Evolutionary conservation across 2,329 filamentous ascomycete genomes (phyloP).

Genomic region (Diaporthe citri): DNA sequence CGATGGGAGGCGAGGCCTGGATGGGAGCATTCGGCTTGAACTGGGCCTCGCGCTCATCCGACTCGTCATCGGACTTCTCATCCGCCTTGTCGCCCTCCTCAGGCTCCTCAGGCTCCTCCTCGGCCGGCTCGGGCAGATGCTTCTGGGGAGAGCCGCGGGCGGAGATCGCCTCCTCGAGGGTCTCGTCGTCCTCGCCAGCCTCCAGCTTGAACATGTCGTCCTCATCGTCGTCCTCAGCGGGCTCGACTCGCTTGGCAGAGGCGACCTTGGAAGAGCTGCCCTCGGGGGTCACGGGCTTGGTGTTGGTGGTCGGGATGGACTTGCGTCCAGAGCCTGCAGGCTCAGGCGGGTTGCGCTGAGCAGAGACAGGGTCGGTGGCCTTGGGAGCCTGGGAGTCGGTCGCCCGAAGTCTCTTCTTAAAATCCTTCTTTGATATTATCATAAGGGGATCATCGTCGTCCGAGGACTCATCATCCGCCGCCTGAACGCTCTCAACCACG

Average conservation of each 20-base stretch:
- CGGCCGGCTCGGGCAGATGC: conserved; percentile 21
- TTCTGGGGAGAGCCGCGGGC: conserved; percentile 22
- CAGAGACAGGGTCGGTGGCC: neutral
- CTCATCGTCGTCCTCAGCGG: neutral
- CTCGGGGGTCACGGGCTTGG: neutral
- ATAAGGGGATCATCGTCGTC: conserved; percentile 36
- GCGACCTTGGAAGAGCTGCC: conserved; percentile 4
- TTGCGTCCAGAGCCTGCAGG: neutral
- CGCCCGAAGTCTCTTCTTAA: conserved; percentile 18
- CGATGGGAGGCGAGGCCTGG: conserved; percentile 29
- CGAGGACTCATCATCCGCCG: conserved; percentile 26
- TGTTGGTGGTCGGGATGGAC: neutral
- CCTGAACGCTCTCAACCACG: neutral
- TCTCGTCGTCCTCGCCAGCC: conserved; percentile 32
- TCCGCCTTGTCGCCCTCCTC: conserved; percentile 8
- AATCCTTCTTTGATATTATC: conserved; percentile 39
- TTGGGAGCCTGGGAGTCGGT: neutral
- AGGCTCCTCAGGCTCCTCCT: conserved; percentile 26
- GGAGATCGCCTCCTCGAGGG: conserved; percentile 25
- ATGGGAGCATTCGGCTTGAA: conserved; percentile 24
- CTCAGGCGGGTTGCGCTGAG: conserved; percentile 4
- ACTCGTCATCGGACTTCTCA: conserved; percentile 10
- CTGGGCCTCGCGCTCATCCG: neutral
- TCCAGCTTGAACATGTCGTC: conserved; percentile 19
- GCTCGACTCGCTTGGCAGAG: neutral